Evolutionary conservation across 2,329 filamentous ascomycete species (phyloP).

Genomic region (Aspergillus cejpii): DNA sequence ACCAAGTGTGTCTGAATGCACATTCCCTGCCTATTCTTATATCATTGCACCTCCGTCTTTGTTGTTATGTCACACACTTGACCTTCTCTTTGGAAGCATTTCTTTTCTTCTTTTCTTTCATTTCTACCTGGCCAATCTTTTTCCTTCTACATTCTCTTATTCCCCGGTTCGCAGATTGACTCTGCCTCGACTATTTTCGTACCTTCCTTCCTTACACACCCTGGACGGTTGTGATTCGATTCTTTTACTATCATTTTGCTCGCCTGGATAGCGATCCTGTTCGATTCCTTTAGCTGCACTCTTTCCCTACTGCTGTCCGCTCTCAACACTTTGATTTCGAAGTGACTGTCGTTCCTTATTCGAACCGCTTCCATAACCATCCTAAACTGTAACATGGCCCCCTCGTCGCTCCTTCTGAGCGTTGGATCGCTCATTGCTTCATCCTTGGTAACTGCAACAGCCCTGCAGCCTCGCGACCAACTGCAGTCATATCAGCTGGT

Average conservation of each 20-base stretch:
- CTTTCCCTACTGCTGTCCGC: not conserved
- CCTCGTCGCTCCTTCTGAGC: slow-evolving; percentile 25
- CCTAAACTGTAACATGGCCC: slow-evolving; percentile 18
- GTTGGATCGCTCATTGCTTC: slow-evolving; percentile 28
- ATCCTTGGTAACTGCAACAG: slow-evolving; percentile 21
- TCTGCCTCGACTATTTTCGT: not conserved
- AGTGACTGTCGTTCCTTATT: not conserved
- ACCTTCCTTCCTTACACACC: not conserved
- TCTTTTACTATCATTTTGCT: not conserved
- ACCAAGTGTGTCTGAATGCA: not conserved
- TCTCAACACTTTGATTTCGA: not conserved
- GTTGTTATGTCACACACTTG: not conserved
- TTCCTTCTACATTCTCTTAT: not conserved
- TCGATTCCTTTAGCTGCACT: not conserved
- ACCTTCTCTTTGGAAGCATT: not conserved
- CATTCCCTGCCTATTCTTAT: not conserved
- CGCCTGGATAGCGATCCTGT: not conserved
- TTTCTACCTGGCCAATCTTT: not conserved
- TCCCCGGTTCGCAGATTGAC: not conserved
- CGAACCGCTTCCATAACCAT: not conserved
- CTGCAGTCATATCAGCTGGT: slow-evolving; percentile 34
- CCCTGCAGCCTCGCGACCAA: slow-evolving; percentile 6
- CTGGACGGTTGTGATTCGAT: not conserved
- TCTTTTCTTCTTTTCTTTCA: not conserved
- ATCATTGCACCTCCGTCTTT: not conserved